phyloP scores from a whole-genome alignment of 306 rosid species.

The Begonia fuchsioides region DNA sequence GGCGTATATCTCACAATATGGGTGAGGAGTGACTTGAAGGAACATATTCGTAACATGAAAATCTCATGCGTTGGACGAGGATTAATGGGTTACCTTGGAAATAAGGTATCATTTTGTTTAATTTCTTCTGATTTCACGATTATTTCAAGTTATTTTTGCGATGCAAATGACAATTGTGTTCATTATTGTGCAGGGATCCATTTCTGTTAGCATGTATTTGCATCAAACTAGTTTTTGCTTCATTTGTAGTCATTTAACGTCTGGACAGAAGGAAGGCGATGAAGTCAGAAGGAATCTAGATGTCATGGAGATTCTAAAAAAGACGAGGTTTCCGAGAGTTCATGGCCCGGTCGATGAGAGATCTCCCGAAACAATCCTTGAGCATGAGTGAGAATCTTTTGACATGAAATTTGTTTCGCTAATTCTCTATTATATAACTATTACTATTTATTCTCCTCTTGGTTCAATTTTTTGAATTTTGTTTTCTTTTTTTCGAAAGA shows the following conservation, averaged over 20 bases:
- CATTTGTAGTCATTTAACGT: constrained; percentile 41
- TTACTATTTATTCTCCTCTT: no score
- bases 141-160: constrained; percentile 2
- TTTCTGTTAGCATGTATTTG: constrained; percentile 28
- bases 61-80: constrained; percentile 96
- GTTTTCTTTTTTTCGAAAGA: no score
- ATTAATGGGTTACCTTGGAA: constrained; percentile 96
- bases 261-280: constrained; percentile 44
- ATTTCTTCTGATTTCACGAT: not conserved
- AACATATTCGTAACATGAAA: constrained; percentile 71
- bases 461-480: no score
- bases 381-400: constrained; percentile 79
- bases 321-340: constrained; percentile 37
- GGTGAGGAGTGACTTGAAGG: constrained; percentile 84
- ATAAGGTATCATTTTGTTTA: constrained; percentile 46
- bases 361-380: constrained; percentile 85
- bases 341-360: constrained; percentile 47
- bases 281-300: constrained; percentile 31
- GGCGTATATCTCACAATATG: constrained; percentile 94
- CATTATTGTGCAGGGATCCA: constrained; percentile 22
- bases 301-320: constrained; percentile 33
- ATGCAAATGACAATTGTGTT: not conserved
- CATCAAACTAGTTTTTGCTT: constrained; percentile 39
- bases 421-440: no score
- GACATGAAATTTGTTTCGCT: no score